A percentile compares a stretch with the other conserved stretches of the same genome.
phyloP scores from a whole-genome alignment of 495 filamentous ascomycete species.

The Podospora sp. region DNA sequence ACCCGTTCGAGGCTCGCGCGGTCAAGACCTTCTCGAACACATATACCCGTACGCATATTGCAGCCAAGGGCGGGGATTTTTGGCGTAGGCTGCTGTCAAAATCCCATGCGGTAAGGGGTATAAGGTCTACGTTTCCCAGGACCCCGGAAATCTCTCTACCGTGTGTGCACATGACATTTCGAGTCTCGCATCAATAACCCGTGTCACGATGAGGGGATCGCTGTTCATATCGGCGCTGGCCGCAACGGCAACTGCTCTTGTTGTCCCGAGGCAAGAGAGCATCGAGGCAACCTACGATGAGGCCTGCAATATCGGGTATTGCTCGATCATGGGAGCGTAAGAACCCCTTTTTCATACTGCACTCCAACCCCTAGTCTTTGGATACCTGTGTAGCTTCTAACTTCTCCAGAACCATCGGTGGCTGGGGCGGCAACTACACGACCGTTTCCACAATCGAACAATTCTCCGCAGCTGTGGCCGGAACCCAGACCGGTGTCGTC shows the following conservation, averaged over 20 bases:
- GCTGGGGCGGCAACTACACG: constrained; percentile 34
- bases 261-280: not conserved
- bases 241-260: not conserved
- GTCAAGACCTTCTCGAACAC: not conserved
- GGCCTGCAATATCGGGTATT: constrained; percentile 26
- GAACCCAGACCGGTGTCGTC: constrained; percentile 49
- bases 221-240: not conserved
- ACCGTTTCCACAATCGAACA: constrained; percentile 55
- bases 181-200: not conserved
- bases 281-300: constrained; percentile 23
- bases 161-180: not conserved
- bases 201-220: not conserved
- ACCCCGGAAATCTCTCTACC: not conserved
- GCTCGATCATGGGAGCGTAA: constrained; percentile 23
- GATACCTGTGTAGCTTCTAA: too few relatives aligned
- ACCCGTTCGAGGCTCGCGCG: constrained; percentile 4
- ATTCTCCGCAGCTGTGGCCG: constrained; percentile 46
- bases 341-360: too few relatives aligned
- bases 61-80: not conserved
- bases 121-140: not conserved
- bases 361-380: too few relatives aligned
- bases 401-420: constrained; percentile 20
- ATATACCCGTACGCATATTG: not conserved
- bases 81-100: not conserved
- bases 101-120: not conserved